Base-by-base conservation (phyloP, 2,329 filamentous ascomycete species). In the Aspergillus pseudonomiae region DNA sequence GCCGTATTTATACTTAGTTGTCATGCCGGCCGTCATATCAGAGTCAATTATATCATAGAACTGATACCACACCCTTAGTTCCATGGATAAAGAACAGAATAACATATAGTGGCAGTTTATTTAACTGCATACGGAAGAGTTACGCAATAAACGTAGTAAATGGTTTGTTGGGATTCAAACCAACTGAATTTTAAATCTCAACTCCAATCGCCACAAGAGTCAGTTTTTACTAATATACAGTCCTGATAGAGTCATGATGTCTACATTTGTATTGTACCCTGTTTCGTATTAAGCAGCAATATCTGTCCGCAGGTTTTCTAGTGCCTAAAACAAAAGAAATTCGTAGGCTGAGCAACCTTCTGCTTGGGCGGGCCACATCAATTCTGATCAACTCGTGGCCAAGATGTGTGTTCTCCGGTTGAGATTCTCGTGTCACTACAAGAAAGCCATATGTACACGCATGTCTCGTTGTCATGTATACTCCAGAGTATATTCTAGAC, bases 11-110 rank as follows among this genome's bases (percentile, higher is more conserved):
- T 24, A 28, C 34, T 57, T 12, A 1, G 5, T 7, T 41, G 12
- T 28, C 21, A 11, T n/a, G 1, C 12, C 28, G 11, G n/a, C 10
- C 9, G 30, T 9, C 26, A n/a, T 14, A 34, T 28, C 21, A 11
- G 36, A 39, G 32, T 57, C 54, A 26, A 57, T 43, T 57, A 19
- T 57, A 43, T 57, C 54, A 57, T 57, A 19, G 14, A 57, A 6
- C 3, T 14, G 19, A 43, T 34, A 19, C 7, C 5, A 21, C 16
- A n/a, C 0, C 11, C 54, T 26, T 43, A 21, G 30, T 57, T 57
- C 36, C 54, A 43, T 26, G 54, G 54, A 3, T 28, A 1, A 4
- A 19, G 16, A 26, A 28, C 16, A 10, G 6, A 9, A 41, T 41
- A n/a, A 0, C 6, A 2, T 4, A 16, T 24, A 21, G 4, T 24